Base-by-base conservation (phyloP, 2,329 filamentous ascomycete species). In the Harringtonia lauricola region DNA sequence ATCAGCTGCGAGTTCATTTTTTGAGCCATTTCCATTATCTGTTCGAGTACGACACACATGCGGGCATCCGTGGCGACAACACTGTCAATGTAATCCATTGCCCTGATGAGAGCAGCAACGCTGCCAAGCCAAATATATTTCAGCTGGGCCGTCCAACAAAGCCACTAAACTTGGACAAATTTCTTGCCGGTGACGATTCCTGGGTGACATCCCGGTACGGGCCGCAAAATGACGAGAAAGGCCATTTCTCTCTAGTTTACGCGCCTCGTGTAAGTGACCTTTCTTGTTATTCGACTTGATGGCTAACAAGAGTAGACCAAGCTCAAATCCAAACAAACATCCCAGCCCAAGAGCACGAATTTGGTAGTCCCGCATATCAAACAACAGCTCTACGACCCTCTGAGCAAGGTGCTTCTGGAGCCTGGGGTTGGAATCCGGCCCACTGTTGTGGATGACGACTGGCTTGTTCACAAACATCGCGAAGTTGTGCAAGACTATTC, bases 401-500 rank as follows among this genome's bases (percentile, higher is more conserved):
- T 77, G 12, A 77, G 71, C 59, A 76, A 75, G 53, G 65, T 67
- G 9, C 60, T 59, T 8, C 62, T 79, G 19, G 62, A 65, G 28
- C 64, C 72, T 1, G 72, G 71, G 3, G 63, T 68, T 2, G 59
- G 65, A 21, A 59, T 77, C 21, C 67, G 68, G 3, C 62, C 62
- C 18, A 56, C 60, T 4, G 56, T 57, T 3, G 59, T 68, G 4
- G 70, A 76, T 52, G 67, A 68, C 45, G 59, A 61, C 19, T 79
- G 75, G 75, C 62, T 77, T 8, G 64, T 75, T 26, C 72, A 76
- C 48, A 78, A 77, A 57, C 74, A 79, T 47, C 66, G 71, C 8
- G 72, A 79, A 45, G 70, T 68, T 42, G 68, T 79, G 43, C 63
- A 66, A 24, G 75, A 79, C 48, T 78, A 74, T 52, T 70, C 67